Base-by-base conservation (phyloP, 2,329 filamentous ascomycete genomes). In the Stachybotrys echinatus region DNA sequence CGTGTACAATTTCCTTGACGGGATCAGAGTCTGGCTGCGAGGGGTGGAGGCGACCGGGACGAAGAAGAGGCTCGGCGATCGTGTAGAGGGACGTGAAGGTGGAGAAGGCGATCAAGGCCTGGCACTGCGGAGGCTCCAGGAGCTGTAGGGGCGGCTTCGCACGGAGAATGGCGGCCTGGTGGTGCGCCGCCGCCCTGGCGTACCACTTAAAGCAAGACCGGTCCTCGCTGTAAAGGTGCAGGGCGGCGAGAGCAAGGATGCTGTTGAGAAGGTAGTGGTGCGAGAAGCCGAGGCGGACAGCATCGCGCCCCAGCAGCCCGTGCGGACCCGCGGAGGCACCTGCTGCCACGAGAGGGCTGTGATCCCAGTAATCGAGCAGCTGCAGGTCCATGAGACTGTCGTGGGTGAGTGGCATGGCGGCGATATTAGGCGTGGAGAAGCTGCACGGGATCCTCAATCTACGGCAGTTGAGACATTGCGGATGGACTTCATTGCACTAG, bases 381-480 rank as follows among this genome's bases (percentile, higher is more conserved):
- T 49, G 40, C 19, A 49, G 48, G n/a, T 49, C 48, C n/a, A 34
- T 42, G 18, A 49, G 40, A 34, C 48, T 49, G 20, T 49, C 48
- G n/a, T n/a, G n/a, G n/a, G n/a, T n/a, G n/a, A n/a, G n/a, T n/a
- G n/a, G n/a, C n/a, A n/a, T n/a, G n/a, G n/a, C n/a, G n/a, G n/a
- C n/a, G n/a, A n/a, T n/a, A n/a, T n/a, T n/a, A n/a, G n/a, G n/a
- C n/a, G n/a, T n/a, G n/a, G n/a, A n/a, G n/a, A n/a, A n/a, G n/a
- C n/a, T n/a, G n/a, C n/a, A n/a, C n/a, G n/a, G n/a, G n/a, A n/a
- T n/a, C n/a, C n/a, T n/a, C n/a, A n/a, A n/a, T n/a, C n/a, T n/a
- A n/a, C n/a, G n/a, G n/a, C n/a, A n/a, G n/a, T n/a, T n/a, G n/a
- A n/a, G n/a, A n/a, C n/a, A n/a, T n/a, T n/a, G n/a, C n/a, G n/a